Percentiles rank a stretch among this genome's conserved stretches.
phyloP scores from a whole-genome alignment of 768 basidiomycete genomes.

The Lentinula sp. region DNA sequence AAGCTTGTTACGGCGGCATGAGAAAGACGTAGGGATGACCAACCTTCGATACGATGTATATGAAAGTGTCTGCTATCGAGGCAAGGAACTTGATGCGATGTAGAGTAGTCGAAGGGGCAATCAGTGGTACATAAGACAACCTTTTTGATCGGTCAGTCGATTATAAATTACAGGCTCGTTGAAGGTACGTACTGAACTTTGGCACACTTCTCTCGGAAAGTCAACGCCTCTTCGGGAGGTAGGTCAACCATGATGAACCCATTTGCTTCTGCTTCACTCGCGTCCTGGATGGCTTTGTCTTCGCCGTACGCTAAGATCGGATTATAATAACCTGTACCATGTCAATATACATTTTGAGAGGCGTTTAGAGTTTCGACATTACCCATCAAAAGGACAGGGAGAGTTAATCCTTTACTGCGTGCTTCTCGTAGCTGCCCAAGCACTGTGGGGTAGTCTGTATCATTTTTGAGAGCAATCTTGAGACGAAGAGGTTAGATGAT shows the following conservation, averaged over 20 bases:
- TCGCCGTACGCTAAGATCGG: slow-evolving; percentile 94
- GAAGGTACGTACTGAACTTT: slow-evolving; percentile 58
- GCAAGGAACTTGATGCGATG: slow-evolving; percentile 86
- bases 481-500: background rate
- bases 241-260: slow-evolving; percentile 98
- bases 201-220: slow-evolving; percentile 85
- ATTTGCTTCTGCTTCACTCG: slow-evolving; percentile 85
- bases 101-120: slow-evolving; percentile 90
- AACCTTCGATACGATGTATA: slow-evolving; percentile 97
- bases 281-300: slow-evolving; percentile 88
- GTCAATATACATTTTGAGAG: background rate
- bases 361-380: slow-evolving; percentile 10
- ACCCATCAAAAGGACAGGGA: slow-evolving; percentile 95
- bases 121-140: slow-evolving; percentile 89
- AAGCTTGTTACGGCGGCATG: slow-evolving; percentile 6
- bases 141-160: slow-evolving; percentile 31
- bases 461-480: slow-evolving; percentile 80
- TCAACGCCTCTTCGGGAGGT: slow-evolving; percentile 92
- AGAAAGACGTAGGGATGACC: slow-evolving; percentile 7
- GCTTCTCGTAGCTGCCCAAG: slow-evolving; percentile 76
- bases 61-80: slow-evolving; percentile 93
- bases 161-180: background rate
- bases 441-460: slow-evolving; percentile 70
- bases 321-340: slow-evolving; percentile 88
- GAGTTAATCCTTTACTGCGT: slow-evolving; percentile 71